Evolutionary conservation across 805 yeast species (phyloP).

Genomic region (Tetrapisispora nanseiensis): DNA sequence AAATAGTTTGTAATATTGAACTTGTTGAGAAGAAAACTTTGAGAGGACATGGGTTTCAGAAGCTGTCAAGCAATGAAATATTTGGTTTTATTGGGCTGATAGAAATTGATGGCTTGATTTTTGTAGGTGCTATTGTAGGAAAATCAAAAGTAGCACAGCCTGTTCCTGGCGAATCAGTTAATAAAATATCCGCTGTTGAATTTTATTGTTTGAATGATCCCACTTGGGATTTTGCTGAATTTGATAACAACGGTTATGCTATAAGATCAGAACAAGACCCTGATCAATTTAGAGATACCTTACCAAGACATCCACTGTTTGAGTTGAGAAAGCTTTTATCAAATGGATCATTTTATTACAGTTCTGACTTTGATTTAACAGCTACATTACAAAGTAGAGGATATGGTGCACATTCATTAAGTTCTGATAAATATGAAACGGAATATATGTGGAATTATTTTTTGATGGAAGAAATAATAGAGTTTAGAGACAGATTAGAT

Average conservation of each 20-base stretch:
- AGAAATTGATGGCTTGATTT: slow-evolving; percentile 54
- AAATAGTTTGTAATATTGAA: slow-evolving; percentile 39
- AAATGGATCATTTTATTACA: slow-evolving; percentile 86
- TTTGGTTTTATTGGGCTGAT: slow-evolving; percentile 80
- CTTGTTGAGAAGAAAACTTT: slow-evolving; percentile 34
- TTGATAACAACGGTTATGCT: slow-evolving; percentile 61
- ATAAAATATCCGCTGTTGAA: slow-evolving; percentile 73
- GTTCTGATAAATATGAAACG: slow-evolving; percentile 53
- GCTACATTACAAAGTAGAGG: slow-evolving; percentile 75
- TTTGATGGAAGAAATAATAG: slow-evolving; percentile 71
- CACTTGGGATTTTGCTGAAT: slow-evolving; percentile 72
- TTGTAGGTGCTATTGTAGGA: slow-evolving; percentile 71
- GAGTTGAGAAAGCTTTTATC: slow-evolving; percentile 67
- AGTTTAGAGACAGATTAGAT: slow-evolving; percentile 62
- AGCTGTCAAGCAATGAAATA: slow-evolving; percentile 37
- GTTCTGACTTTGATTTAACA: slow-evolving; percentile 87
- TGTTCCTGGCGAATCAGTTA: slow-evolving; percentile 63
- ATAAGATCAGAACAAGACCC: slow-evolving; percentile 11
- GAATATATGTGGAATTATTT: slow-evolving; percentile 96
- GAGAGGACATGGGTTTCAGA: slow-evolving; percentile 32
- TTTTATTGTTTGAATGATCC: slow-evolving; percentile 64
- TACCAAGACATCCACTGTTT: slow-evolving; percentile 71
- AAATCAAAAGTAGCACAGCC: slow-evolving; percentile 75
- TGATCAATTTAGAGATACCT: slow-evolving; percentile 7
- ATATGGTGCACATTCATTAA: slow-evolving; percentile 35